Conservation (phyloP, 139 green algal species). For the Chlamydomonas applanata region DNA sequence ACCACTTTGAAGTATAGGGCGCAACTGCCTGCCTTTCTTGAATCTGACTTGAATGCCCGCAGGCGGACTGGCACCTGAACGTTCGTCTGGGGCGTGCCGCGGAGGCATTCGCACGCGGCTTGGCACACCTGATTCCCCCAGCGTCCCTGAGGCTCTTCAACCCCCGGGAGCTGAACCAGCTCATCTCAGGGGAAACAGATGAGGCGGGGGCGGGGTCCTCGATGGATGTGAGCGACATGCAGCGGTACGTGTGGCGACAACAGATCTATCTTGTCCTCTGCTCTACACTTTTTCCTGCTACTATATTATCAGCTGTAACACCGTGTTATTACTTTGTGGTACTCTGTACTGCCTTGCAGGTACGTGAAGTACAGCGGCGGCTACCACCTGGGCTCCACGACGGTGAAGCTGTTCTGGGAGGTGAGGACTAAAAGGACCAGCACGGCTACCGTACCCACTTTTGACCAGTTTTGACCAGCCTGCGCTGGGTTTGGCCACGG, state of each 20-base stretch:
- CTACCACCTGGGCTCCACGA: slow-evolving; percentile 52
- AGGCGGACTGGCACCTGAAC: slow-evolving; percentile 81
- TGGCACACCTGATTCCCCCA: slow-evolving; percentile 50
- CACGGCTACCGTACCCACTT: no score
- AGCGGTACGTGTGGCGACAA: slow-evolving; percentile 39
- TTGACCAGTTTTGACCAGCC: no score
- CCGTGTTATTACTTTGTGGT: no score
- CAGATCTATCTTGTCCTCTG: background rate
- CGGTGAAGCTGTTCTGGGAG: slow-evolving; percentile 85
- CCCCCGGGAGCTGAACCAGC: slow-evolving; percentile 79
- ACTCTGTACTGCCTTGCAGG: background rate
- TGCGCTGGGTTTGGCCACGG: no score
- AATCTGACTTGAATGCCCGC: no score
- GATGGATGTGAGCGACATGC: slow-evolving; percentile 80
- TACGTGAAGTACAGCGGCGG: slow-evolving; percentile 62
- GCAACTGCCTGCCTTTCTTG: no score
- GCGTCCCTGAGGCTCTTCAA: slow-evolving; percentile 68
- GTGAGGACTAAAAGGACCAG: no score
- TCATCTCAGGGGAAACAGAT: slow-evolving; percentile 45
- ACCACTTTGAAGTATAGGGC: no score
- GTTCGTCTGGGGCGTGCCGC: slow-evolving; percentile 57
- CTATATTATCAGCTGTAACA: no score
- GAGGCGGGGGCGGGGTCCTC: slow-evolving; percentile 43
- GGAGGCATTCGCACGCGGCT: slow-evolving; percentile 64
- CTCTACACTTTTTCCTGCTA: background rate